Percentiles rank a stretch among this genome's conserved stretches.
Conservation (phyloP, 2,329 filamentous ascomycete species). For the Bipolaris bicolor region DNA sequence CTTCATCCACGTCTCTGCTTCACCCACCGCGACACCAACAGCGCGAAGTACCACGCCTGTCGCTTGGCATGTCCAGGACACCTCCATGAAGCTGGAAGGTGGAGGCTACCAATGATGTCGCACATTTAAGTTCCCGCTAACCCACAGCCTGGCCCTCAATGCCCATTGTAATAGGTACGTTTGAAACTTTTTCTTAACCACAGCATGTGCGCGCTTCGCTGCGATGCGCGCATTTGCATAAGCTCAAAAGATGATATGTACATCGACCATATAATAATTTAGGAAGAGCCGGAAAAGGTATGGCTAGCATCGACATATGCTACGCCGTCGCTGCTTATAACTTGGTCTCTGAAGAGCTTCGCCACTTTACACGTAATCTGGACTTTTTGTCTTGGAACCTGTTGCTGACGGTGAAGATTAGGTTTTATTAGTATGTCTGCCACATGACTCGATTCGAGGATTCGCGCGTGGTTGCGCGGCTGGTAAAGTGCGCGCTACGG, state of each 20-base stretch:
- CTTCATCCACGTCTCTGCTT: constrained; percentile 3
- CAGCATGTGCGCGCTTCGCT: neutral
- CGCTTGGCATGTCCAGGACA: neutral
- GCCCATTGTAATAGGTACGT: constrained; percentile 16
- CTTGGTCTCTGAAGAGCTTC: constrained; percentile 51
- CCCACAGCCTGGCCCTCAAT: neutral
- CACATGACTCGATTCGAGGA: neutral
- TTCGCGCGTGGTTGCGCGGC: neutral
- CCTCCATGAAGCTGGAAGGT: neutral
- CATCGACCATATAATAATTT: constrained; percentile 49
- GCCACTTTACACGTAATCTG: neutral
- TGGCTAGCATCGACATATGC: constrained; percentile 58
- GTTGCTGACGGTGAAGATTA: constrained; percentile 9
- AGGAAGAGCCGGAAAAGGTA: constrained; percentile 63
- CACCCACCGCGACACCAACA: neutral
- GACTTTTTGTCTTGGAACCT: neutral
- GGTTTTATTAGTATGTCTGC: neutral
- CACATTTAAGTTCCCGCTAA: neutral
- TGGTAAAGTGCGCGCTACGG: neutral
- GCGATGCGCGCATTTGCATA: constrained; percentile 3
- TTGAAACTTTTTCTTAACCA: constrained; percentile 7
- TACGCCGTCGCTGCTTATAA: constrained; percentile 59
- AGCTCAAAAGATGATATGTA: constrained; percentile 44
- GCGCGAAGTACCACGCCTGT: neutral
- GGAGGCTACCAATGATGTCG: neutral